Evolutionary conservation across 2,329 filamentous ascomycete genomes (phyloP), one percentile per base, ranked within the genome.

Genomic region (Dichotomopilus funicola): DNA sequence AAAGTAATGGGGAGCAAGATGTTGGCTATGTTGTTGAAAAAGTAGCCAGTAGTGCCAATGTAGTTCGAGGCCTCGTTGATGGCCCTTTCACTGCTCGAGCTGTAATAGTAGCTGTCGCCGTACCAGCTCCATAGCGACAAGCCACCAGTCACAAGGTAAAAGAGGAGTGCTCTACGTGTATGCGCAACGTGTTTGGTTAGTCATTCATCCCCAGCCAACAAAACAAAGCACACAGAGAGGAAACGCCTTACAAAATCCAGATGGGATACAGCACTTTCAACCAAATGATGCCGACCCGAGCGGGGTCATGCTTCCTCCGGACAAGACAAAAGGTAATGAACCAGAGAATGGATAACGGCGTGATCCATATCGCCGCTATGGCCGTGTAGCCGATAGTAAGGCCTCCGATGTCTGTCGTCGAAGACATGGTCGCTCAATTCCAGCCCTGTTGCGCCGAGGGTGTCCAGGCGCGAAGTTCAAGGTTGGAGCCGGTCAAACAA

Each of bases 1-100:
- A 66, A 55, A 8, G 59, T 59, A 45, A 67, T 52, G 13, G 66
- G 50, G 8, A 64, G 49, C 4, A 63, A 11, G 34, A 61, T 49
- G 35, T 58, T 35, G 31, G 64, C 54, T 1, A 64, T 9, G 7
- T 54, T 6, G 12, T 54, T 43, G 27, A 65, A 47, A 6, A 63
- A 55, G 2, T 4, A 4, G 1, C 11, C 52, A 0, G 54, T 31
- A 0, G 34, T 1, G 27, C 8, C 10, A 13, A 63, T 2, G 54
- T 59, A 59, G 7, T 9, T 4, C 4, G 43, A 5, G 6, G 48
- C 49, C 31, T 36, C 19, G 6, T 10, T 1, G 12, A 61, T 11
- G 12, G 10, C 8, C 7, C 36, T 5, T 6, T 7, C 7, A 27
- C 10, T 1, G 35, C 13, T 11, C 12, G 19, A 40, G 10, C 1